Base-by-base conservation (phyloP, 768 basidiomycete species). In the Lanmaoa pseudosensibilis region DNA sequence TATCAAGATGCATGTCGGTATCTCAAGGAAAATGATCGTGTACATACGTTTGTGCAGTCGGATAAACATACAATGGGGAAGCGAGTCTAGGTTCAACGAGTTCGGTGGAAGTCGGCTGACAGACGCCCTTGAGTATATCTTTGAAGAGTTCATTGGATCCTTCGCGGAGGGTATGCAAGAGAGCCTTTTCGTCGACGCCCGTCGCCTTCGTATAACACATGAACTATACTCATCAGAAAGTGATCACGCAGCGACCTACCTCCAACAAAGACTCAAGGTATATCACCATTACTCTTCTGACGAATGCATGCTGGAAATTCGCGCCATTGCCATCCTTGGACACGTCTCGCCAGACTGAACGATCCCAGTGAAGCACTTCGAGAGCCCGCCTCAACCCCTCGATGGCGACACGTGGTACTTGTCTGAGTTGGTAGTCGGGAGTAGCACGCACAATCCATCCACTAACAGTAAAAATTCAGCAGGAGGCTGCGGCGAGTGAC, bases 11-110 rank as follows among this genome's bases (percentile, higher is more conserved):
- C 13, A 8, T 11, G 8, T 18, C 2, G 39, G 39, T 38, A 34
- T 25, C 12, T 25, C 11, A 25, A 13, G 10, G 10, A 32, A 45
- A 34, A 4, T 6, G 2, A 38, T 49, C 52, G 18, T 45, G 52
- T 56, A 36, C 30, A 18, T 40, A 2, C 30, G 37, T 33, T 2
- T 38, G 10, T 11, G 59, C 51, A 15, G 25, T 4, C 6, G 44
- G 58, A 30, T 49, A 59, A 8, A 46, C n/a, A 21, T 25, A 21
- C 38, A 60, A 60, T 2, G 59, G 49, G 13, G 21, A 41, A 13
- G 47, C 23, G 13, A 58, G 52, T 2, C 46, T 37, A 2, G 52
- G 46, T 18, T 52, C 58, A 30, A 34, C 23, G 13, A 30, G 45
- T 37, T 52, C 36, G 23, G 23, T 19, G 19, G 11, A 4, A 5